These are phyloP conservation scores for Pestalotiopsis fici DNA, from an alignment of 2,329 filamentous ascomycete species.

Conservation along the genomic window DNA sequence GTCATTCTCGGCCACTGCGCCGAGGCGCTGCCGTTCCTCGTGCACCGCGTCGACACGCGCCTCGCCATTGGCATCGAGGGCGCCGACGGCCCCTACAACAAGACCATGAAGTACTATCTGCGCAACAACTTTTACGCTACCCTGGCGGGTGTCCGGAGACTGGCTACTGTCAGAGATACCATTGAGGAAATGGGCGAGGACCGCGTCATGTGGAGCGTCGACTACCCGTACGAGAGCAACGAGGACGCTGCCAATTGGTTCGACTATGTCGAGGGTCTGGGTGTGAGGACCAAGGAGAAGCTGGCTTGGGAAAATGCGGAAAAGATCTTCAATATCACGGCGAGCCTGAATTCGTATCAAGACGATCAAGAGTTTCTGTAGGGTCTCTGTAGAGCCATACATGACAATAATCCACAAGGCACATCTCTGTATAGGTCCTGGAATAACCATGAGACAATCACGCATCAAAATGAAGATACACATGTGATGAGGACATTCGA, in stretches of 20 bases:
- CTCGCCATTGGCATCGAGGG: conserved; percentile 53
- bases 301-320: conserved; percentile 1
- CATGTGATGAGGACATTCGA: background rate
- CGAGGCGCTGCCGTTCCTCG: conserved; percentile 49
- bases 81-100: conserved; percentile 54
- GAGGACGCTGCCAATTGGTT: conserved; percentile 3
- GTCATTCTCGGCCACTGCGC: conserved; percentile 49
- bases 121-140: conserved; percentile 57
- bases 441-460: background rate
- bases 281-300: conserved; percentile 3
- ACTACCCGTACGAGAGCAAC: conserved; percentile 50
- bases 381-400: background rate
- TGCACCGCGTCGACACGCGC: conserved; percentile 34
- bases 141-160: background rate
- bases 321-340: background rate
- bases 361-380: background rate
- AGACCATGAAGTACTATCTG: conserved; percentile 54
- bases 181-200: conserved; percentile 49
- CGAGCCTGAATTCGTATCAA: background rate
- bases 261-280: background rate
- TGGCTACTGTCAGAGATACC: conserved; percentile 49
- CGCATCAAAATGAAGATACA: background rate
- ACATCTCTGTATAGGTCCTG: too few species aligned
- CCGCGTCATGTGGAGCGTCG: conserved; percentile 51
- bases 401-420: background rate